These are phyloP conservation scores for Tricharina praecox DNA, from an alignment of 495 filamentous ascomycete species.

Conservation along the genomic window DNA sequence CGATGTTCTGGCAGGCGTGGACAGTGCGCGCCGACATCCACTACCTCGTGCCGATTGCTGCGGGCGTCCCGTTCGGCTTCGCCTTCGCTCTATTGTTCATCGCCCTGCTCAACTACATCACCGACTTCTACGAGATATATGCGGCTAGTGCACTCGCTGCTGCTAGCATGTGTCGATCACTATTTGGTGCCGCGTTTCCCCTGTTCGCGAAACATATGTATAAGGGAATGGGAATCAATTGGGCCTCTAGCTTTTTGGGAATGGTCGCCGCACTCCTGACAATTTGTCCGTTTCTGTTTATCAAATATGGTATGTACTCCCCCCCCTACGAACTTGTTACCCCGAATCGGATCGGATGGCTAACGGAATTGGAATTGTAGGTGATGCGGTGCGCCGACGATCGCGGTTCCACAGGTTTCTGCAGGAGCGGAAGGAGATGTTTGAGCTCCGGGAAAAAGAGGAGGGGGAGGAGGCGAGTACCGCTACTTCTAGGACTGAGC, in stretches of 20 bases:
- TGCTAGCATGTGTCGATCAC: slow-evolving; percentile 39
- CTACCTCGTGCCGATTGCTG: slow-evolving; percentile 47
- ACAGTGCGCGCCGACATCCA: slow-evolving; percentile 38
- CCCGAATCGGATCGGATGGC: not conserved
- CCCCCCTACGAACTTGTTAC: not conserved
- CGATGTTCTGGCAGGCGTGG: slow-evolving; percentile 61
- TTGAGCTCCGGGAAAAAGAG: not conserved
- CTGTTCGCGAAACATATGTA: slow-evolving; percentile 24
- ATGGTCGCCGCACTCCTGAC: slow-evolving; percentile 18
- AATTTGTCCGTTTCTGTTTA: slow-evolving; percentile 21
- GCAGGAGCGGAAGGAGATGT: slow-evolving; percentile 16
- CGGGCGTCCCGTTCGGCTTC: slow-evolving; percentile 50
- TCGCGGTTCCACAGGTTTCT: slow-evolving; percentile 25
- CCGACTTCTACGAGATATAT: slow-evolving; percentile 59
- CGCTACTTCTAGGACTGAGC: not conserved
- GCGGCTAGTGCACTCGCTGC: slow-evolving; percentile 56
- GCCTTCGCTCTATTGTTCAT: slow-evolving; percentile 53
- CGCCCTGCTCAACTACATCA: slow-evolving; percentile 55
- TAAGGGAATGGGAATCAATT: slow-evolving; percentile 11
- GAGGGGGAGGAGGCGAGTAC: not conserved
- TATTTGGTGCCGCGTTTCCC: slow-evolving; percentile 46
- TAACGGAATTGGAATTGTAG: slow-evolving; percentile 6
- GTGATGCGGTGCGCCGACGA: slow-evolving; percentile 14
- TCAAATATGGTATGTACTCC: slow-evolving; percentile 16
- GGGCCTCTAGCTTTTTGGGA: slow-evolving; percentile 23